Base-by-base conservation (phyloP, 176 grass and related monocot species). In the Pontederia crassipes region DNA sequence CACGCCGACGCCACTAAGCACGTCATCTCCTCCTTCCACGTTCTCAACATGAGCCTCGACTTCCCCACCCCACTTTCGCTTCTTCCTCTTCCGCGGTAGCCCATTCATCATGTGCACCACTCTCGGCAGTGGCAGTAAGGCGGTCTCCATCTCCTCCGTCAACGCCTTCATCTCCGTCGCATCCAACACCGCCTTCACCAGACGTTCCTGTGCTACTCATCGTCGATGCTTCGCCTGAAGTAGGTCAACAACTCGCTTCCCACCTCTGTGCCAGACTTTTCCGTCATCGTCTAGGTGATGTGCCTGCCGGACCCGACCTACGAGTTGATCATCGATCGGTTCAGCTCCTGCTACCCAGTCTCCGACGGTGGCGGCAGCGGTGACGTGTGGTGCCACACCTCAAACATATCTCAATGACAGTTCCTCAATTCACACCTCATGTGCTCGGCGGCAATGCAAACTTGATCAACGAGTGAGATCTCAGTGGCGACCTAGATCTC, bases 171-270 rank as follows among this genome's bases (percentile, higher is more conserved):
- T 91, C 65, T 82, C 81, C 49, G 74, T 75, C 32, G 46, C 77
- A 2, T 18, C 74, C 40, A 86, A 85, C 55, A 66, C 46, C 4
- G 29, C 64, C n/a, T 72, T 48, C 52, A 77, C 20, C 20, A 97
- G 75, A 91, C 87, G n/a, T 97, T 97, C 69, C 70, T 97, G 48
- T 73, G 83, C 16, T 97, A 91, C 68, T 86, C 93, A 35, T 88
- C 84, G 2, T 77, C 84, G 24, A 81, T 84, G 48, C 59, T 97
- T 49, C 59, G 14, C 27, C 81, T 97, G 14, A 9, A 64, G 65
- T 74, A 83, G 63, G 1, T 59, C 40, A 49, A 61, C 66, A 49
- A 69, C 51, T 83, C 87, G 47, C 72, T 68, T 32, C 76, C 91
- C 7, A 73, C 79, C 20, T 24, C 20, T 0, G 87, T 84, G 1